A percentile compares a stretch with the other conserved stretches of the same genome.
These are phyloP conservation scores for Kregervanrija pseudodelftensis DNA, from an alignment of 805 yeast genomes.

Conservation along the genomic window DNA sequence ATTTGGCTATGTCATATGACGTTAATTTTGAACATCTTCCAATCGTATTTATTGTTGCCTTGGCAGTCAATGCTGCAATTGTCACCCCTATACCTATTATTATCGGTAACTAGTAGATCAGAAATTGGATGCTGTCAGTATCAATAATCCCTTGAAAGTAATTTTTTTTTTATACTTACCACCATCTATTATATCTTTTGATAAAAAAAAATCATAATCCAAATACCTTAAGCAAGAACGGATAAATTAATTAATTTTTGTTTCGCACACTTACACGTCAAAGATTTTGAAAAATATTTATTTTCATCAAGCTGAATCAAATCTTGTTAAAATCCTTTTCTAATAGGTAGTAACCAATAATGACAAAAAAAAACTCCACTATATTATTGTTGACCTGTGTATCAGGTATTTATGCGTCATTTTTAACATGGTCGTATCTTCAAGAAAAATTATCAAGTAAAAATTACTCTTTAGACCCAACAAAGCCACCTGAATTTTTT, in stretches of 20 bases:
- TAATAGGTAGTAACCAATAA: too few species aligned
- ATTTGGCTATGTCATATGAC: slow-evolving; percentile 31
- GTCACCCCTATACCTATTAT: slow-evolving; percentile 51
- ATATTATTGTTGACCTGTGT: slow-evolving; percentile 27
- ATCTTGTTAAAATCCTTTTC: too few species aligned
- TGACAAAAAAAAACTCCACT: background rate
- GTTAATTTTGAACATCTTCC: slow-evolving; percentile 26
- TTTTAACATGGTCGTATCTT: slow-evolving; percentile 84
- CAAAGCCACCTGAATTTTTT: slow-evolving; percentile 31
- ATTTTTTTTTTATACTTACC: too few species aligned
- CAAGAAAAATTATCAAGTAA: slow-evolving; percentile 83
- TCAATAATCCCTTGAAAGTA: too few species aligned
- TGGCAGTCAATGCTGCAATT: slow-evolving; percentile 39
- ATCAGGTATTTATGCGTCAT: slow-evolving; percentile 76
- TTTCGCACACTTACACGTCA: too few species aligned
- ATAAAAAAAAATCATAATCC: too few species aligned
- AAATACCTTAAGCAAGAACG: too few species aligned
- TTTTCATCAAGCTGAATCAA: too few species aligned
- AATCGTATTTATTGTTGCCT: slow-evolving; percentile 31
- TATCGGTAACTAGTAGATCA: slow-evolving; percentile 36
- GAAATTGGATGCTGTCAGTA: slow-evolving; percentile 10
- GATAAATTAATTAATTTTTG: too few species aligned
- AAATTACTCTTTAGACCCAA: slow-evolving; percentile 45
- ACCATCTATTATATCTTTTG: too few species aligned
- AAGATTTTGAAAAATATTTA: too few species aligned